Conservation (phyloP, 2,329 filamentous ascomycete genomes). For the Calonectria hongkongensis region DNA sequence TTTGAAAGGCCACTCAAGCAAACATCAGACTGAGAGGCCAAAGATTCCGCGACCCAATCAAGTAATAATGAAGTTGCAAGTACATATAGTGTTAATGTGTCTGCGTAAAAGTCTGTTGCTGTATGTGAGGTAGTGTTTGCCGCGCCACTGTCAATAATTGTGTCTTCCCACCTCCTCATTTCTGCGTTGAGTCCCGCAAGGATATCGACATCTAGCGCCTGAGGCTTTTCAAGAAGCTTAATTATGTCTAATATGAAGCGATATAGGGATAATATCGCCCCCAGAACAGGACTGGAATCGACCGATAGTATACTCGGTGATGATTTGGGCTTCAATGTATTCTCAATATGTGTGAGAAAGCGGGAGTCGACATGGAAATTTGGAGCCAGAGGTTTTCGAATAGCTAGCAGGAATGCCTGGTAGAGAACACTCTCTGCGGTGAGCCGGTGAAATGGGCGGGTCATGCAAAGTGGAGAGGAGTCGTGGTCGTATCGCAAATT, state of each 20-base stretch:
- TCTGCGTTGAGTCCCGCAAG: neutral
- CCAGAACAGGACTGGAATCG: constrained; percentile 22
- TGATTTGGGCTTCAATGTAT: constrained; percentile 5
- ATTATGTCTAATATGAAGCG: constrained; percentile 34
- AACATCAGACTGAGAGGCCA: neutral
- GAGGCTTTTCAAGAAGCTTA: neutral
- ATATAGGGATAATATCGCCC: constrained; percentile 4
- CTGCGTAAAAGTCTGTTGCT: neutral
- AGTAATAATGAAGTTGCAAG: constrained; percentile 31
- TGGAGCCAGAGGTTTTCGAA: constrained; percentile 31
- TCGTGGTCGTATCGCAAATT: constrained; percentile 23
- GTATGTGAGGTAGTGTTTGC: neutral
- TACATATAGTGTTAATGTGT: constrained; percentile 2
- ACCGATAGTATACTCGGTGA: neutral
- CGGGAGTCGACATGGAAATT: constrained; percentile 35
- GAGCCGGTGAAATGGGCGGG: constrained; percentile 31
- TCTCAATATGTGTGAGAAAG: constrained; percentile 29
- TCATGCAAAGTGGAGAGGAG: constrained; percentile 25
- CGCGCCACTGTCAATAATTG: neutral
- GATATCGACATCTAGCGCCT: neutral
- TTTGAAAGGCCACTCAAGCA: too few species aligned
- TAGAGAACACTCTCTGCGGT: constrained; percentile 41
- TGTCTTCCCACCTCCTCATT: constrained; percentile 28
- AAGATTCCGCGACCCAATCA: constrained; percentile 25
- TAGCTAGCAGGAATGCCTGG: constrained; percentile 37